Base-by-base conservation (phyloP, 768 basidiomycete species). In the Pisolithus sp. region DNA sequence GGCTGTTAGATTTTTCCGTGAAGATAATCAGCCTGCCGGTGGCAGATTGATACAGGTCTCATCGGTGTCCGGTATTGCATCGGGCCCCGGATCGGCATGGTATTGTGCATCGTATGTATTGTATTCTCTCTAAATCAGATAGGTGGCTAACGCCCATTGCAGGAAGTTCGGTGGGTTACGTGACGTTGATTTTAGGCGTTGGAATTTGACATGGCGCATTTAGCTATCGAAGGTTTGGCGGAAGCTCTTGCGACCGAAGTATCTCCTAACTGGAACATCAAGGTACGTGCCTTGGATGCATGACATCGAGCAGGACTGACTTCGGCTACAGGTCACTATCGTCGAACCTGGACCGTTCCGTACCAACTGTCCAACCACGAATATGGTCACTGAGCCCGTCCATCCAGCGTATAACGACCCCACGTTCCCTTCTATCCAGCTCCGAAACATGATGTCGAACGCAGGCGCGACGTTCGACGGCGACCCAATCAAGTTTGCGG, bases 41-140 rank as follows among this genome's bases (percentile, higher is more conserved):
- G 76, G 74, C n/a, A 57, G 66, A 7, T 51, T 77, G 3, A 60
- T 76, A 5, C 69, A 74, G 47, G 59, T 66, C 15, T 66, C 65
- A 26, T 73, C 73, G 7, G 47, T 53, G 42, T 52, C 57, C 7
- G 74, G 70, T 4, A 20, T 74, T 7, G 50, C 39, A 2, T 63
- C 55, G 13, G 3, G 4, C 0, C 43, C 59, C 5, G 55, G 51
- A 12, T 0, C 15, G 1, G 62, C 49, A n/a, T 62, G 53, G 45
- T 66, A 68, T 49, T 50, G 41, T 15, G 65, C 65, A 10, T 57
- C 56, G 63, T 61, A 41, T 49, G 57, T 30, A 17, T n/a, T 17
- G 7, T 10, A 15, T 18, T 1, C 7, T 28, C 9, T 36, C 13
- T 3, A 10, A 39, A 31, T 17, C n/a, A 41, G 24, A 2, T 7